Conservation (phyloP, 1,139 yeast species). For the Protomyces arabidopsidicola region DNA sequence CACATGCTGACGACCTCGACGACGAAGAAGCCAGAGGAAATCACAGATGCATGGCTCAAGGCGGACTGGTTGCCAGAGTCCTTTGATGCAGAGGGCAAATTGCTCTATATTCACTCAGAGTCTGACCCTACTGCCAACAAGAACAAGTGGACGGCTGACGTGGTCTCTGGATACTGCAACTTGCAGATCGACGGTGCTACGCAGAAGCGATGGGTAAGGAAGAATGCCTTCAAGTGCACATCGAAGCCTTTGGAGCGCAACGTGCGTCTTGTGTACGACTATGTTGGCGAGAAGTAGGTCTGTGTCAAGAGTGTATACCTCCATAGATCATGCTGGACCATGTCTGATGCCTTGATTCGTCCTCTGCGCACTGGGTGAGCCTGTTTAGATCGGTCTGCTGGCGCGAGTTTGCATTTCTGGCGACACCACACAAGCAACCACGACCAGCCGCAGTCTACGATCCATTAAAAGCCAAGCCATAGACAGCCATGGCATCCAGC, state of each 20-base stretch:
- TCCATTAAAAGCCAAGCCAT: background rate
- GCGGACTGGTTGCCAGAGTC: slow-evolving; percentile 9
- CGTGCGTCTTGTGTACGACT: slow-evolving; percentile 21
- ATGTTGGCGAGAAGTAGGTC: slow-evolving; percentile 1
- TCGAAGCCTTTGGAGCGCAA: background rate
- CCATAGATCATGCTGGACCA: too few species aligned
- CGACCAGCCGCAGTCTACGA: too few species aligned
- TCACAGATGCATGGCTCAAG: slow-evolving; percentile 10
- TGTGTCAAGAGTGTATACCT: too few species aligned
- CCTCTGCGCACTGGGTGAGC: too few species aligned
- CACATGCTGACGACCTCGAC: slow-evolving; percentile 4
- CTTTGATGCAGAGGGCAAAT: slow-evolving; percentile 4
- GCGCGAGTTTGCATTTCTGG: background rate
- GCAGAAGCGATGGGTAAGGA: slow-evolving; percentile 18
- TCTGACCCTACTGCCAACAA: slow-evolving; percentile 22
- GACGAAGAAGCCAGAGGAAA: slow-evolving; percentile 9
- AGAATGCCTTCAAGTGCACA: background rate
- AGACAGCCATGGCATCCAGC: slow-evolving; percentile 8
- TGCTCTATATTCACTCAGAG: slow-evolving; percentile 9
- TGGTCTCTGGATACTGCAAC: slow-evolving; percentile 16
- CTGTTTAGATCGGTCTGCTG: too few species aligned
- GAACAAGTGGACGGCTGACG: slow-evolving; percentile 11
- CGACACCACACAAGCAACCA: too few species aligned
- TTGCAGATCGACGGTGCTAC: slow-evolving; percentile 16
- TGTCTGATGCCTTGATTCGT: too few species aligned